phyloP scores from a whole-genome alignment of 2,329 filamentous ascomycete species.

The Fusarium sp. region DNA sequence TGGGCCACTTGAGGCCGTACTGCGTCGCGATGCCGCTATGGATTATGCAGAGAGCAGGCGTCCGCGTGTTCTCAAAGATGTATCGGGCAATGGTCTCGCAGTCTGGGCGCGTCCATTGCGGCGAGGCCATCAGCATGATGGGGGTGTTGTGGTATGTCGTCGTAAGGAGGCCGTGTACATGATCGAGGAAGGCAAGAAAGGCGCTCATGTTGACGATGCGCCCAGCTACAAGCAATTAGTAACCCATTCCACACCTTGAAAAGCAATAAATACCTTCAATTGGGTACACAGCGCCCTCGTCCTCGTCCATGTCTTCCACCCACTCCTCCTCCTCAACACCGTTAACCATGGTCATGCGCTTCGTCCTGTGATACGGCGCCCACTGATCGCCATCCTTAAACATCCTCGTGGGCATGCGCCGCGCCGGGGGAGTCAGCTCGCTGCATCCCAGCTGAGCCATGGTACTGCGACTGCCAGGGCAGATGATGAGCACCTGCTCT shows the following conservation, averaged over 20 bases:
- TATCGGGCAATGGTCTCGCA: slow-evolving; percentile 91
- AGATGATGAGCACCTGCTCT: slow-evolving; percentile 77
- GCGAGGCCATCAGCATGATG: slow-evolving; percentile 89
- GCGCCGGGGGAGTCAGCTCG: slow-evolving; percentile 90
- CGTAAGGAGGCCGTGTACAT: slow-evolving; percentile 90
- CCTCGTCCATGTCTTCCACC: slow-evolving; percentile 89
- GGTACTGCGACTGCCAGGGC: slow-evolving; percentile 88
- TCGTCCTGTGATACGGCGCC: slow-evolving; percentile 81
- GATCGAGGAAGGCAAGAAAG: slow-evolving; percentile 92
- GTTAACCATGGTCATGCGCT: slow-evolving; percentile 66
- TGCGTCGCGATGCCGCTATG: slow-evolving; percentile 89
- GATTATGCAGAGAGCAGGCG: slow-evolving; percentile 89
- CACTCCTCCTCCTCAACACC: slow-evolving; percentile 73
- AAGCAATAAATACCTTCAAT: slow-evolving; percentile 66
- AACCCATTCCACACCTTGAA: not conserved
- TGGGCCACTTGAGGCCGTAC: slow-evolving; percentile 81
- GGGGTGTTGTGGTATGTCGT: slow-evolving; percentile 97
- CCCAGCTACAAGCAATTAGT: slow-evolving; percentile 66
- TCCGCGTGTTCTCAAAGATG: slow-evolving; percentile 97
- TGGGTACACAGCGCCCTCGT: slow-evolving; percentile 91
- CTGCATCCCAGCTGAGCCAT: slow-evolving; percentile 90
- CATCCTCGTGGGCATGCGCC: slow-evolving; percentile 93
- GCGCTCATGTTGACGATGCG: slow-evolving; percentile 91
- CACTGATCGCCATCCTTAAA: slow-evolving; percentile 87
- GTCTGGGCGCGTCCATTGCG: slow-evolving; percentile 89